Conservation (phyloP, 768 basidiomycete genomes). For the Tricholoma sp. region DNA sequence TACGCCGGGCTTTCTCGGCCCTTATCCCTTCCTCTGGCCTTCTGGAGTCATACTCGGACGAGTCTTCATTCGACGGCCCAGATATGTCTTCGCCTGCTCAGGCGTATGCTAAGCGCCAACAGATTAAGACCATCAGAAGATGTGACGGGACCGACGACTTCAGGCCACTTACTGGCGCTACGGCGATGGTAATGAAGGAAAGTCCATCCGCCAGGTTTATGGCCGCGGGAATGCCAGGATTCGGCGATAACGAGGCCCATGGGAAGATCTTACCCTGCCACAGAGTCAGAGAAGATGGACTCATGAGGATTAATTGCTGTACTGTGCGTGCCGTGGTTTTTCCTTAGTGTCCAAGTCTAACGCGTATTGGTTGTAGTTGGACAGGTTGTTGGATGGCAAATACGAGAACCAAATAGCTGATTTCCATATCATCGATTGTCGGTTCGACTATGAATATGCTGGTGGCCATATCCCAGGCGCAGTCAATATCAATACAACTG, state of each 20-base stretch:
- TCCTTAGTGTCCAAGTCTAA: conserved; percentile 7
- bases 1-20: conserved; percentile 74
- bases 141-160: conserved; percentile 83
- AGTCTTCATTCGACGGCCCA: conserved; percentile 58
- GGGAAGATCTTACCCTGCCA: conserved; percentile 95
- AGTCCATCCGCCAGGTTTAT: conserved; percentile 55
- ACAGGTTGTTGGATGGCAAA: conserved; percentile 69
- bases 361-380: conserved; percentile 47
- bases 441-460: conserved; percentile 93
- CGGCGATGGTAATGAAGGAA: conserved; percentile 46
- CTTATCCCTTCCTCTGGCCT: conserved; percentile 61
- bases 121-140: conserved; percentile 69
- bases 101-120: conserved; percentile 74
- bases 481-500: conserved; percentile 82
- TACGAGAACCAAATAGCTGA: conserved; percentile 60
- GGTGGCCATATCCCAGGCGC: conserved; percentile 94
- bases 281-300: conserved; percentile 88
- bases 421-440: conserved; percentile 89
- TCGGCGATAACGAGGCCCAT: conserved; percentile 87
- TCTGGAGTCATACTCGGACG: conserved; percentile 38
- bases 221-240: conserved; percentile 69
- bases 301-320: conserved; percentile 80
- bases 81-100: conserved; percentile 80
- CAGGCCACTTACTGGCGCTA: conserved; percentile 65
- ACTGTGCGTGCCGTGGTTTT: conserved; percentile 53